These are phyloP conservation scores for Neonectria magnoliae DNA, from an alignment of 2,329 filamentous ascomycete genomes.

Conservation along the genomic window DNA sequence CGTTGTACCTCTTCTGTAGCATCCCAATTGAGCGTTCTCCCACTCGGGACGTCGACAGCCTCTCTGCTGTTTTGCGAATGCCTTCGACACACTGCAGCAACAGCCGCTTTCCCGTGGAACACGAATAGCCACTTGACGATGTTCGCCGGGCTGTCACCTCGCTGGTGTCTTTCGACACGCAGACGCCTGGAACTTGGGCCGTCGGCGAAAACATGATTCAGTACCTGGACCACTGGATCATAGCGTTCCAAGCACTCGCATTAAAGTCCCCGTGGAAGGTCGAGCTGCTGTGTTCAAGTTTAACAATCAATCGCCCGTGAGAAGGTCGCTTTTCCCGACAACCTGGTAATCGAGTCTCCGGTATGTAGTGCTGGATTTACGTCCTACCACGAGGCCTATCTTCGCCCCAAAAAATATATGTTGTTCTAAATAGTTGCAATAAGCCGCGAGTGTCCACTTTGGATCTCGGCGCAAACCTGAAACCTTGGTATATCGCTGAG, in stretches of 20 bases:
- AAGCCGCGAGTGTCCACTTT: constrained; percentile 87
- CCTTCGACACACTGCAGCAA: constrained; percentile 85
- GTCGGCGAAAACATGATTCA: constrained; percentile 97
- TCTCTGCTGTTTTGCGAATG: constrained; percentile 81
- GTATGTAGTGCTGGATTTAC: constrained; percentile 67
- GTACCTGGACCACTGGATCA: constrained; percentile 90
- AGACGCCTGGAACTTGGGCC: constrained; percentile 85
- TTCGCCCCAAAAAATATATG: too few species aligned
- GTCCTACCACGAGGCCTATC: constrained; percentile 70
- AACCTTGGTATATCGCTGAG: constrained; percentile 71
- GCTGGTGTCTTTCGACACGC: constrained; percentile 86
- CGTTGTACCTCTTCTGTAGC: constrained; percentile 54
- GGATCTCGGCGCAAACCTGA: constrained; percentile 88
- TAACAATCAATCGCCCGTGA: constrained; percentile 91
- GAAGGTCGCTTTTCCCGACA: constrained; percentile 82
- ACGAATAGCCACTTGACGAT: constrained; percentile 96
- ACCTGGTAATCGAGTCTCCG: constrained; percentile 70
- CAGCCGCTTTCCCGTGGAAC: constrained; percentile 84
- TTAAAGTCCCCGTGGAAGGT: constrained; percentile 92
- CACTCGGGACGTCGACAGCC: constrained; percentile 89
- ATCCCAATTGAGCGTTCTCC: constrained; percentile 88
- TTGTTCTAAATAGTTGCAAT: constrained; percentile 84
- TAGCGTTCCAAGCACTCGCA: constrained; percentile 91
- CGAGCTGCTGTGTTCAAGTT: constrained; percentile 85
- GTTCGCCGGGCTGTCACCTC: constrained; percentile 91